Percentiles rank a stretch among this genome's conserved stretches.
These are phyloP conservation scores for Botrytis squamosa DNA, from an alignment of 2,329 filamentous ascomycete genomes.

Conservation along the genomic window DNA sequence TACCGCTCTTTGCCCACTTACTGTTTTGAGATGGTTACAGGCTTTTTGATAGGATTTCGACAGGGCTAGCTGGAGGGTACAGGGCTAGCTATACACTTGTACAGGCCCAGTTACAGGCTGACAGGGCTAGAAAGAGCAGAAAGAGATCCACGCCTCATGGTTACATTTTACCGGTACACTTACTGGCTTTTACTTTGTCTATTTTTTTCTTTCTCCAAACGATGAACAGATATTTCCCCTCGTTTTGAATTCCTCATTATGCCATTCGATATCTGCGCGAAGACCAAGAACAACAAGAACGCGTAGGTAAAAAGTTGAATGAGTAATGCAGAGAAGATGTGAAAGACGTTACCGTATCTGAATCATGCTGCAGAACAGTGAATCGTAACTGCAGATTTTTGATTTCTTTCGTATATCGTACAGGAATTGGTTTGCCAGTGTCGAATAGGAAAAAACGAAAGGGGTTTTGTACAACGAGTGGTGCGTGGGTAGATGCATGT, in stretches of 20 bases:
- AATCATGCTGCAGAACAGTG: background rate
- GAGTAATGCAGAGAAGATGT: background rate
- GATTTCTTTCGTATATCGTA: background rate
- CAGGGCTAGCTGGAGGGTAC: background rate
- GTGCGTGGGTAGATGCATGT: conserved; percentile 7
- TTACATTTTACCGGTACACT: conserved; percentile 2
- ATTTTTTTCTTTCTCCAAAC: background rate
- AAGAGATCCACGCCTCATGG: background rate
- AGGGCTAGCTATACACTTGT: conserved; percentile 2
- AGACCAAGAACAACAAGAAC: background rate
- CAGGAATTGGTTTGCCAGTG: background rate
- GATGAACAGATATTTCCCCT: background rate
- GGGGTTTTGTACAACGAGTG: conserved; percentile 1
- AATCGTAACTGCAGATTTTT: conserved; percentile 2
- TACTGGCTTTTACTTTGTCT: background rate
- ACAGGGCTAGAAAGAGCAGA: conserved; percentile 3
- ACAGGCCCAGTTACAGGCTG: background rate
- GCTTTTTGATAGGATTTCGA: background rate
- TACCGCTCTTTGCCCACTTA: conserved; percentile 9
- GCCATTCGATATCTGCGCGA: background rate
- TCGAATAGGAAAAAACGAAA: background rate
- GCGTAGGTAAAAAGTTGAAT: background rate
- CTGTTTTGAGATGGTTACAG: conserved; percentile 1
- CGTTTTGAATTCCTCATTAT: background rate
- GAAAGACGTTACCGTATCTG: background rate